phyloP scores from a whole-genome alignment of 306 rosid species.

The Morella rubra region DNA sequence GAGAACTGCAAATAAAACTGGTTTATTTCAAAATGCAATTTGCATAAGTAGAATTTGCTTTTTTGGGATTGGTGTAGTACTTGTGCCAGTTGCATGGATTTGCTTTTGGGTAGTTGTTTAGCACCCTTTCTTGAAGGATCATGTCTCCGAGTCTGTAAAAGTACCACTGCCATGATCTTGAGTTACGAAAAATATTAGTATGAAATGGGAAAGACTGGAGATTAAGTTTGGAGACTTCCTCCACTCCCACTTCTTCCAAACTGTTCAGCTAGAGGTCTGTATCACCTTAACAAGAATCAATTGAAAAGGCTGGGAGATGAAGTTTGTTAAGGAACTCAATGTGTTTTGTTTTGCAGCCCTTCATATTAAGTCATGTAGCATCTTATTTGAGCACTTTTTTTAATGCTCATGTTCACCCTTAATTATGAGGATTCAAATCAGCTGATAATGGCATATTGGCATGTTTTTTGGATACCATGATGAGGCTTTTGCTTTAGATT shows the following conservation, averaged over 20 bases:
- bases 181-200: too few species aligned
- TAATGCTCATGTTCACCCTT: not conserved
- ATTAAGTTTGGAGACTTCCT: not conserved
- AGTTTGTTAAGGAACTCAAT: not conserved
- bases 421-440: not conserved
- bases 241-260: not conserved
- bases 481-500: not conserved
- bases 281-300: constrained; percentile 1
- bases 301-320: not conserved
- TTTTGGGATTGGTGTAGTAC: too few species aligned
- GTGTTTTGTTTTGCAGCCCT: not conserved
- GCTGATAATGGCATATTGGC: not conserved
- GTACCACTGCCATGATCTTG: too few species aligned
- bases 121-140: too few species aligned
- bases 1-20: not conserved
- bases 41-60: not conserved
- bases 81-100: too few species aligned
- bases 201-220: not conserved
- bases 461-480: not conserved
- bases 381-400: not conserved
- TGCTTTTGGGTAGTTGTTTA: too few species aligned
- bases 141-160: too few species aligned
- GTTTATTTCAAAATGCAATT: not conserved
- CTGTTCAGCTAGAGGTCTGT: not conserved
- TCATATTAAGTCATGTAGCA: not conserved